Percentiles rank a stretch among this genome's conserved stretches.
phyloP scores from a whole-genome alignment of 805 yeast genomes.

The Saccharomyces mikatae region DNA sequence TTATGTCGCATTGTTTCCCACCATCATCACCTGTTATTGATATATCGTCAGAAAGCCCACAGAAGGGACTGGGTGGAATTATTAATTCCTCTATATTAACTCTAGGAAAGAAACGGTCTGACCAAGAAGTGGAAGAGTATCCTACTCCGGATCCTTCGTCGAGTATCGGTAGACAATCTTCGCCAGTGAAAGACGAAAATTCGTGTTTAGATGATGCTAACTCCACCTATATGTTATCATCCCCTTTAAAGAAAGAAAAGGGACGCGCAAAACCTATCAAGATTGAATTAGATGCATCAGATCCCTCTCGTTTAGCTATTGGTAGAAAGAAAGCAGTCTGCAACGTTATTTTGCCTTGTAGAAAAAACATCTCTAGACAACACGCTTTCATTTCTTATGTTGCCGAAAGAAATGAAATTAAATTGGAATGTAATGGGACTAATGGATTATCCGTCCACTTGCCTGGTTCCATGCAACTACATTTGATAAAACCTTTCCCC shows the following conservation, averaged over 20 bases:
- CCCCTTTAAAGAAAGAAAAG: not conserved
- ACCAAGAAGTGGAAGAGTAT: constrained; percentile 32
- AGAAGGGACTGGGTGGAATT: not conserved
- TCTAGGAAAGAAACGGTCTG: not conserved
- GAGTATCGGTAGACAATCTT: constrained; percentile 37
- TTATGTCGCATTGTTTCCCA: constrained; percentile 22
- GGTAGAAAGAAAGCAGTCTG: constrained; percentile 28
- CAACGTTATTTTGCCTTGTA: constrained; percentile 27
- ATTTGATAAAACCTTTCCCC: constrained; percentile 15
- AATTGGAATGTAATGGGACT: constrained; percentile 66
- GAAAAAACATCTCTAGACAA: constrained; percentile 28
- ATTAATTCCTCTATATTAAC: not conserved
- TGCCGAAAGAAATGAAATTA: constrained; percentile 34
- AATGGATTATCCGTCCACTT: constrained; percentile 69
- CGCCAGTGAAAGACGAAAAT: constrained; percentile 22
- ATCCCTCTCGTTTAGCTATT: constrained; percentile 17
- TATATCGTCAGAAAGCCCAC: not conserved
- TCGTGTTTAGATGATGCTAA: not conserved
- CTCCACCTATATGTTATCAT: not conserved
- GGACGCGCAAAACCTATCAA: constrained; percentile 4
- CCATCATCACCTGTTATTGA: constrained; percentile 33
- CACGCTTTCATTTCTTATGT: constrained; percentile 35
- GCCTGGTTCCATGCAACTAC: constrained; percentile 39
- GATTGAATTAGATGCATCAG: constrained; percentile 11
- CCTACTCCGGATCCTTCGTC: constrained; percentile 74